Base-by-base conservation (phyloP, 345 rosid species). In the Camelina neglecta region DNA sequence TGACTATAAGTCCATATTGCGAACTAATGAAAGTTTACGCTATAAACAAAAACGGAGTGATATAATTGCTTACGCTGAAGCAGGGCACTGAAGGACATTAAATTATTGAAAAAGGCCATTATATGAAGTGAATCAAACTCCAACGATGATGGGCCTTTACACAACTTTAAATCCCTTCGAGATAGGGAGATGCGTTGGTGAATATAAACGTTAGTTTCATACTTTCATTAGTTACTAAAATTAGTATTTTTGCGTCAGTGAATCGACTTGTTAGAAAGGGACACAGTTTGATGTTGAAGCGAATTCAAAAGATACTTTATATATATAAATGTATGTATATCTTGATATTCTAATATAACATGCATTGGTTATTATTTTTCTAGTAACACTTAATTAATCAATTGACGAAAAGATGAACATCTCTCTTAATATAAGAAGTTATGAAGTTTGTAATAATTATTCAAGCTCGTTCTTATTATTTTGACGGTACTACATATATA, bases 101-200 rank as follows among this genome's bases (percentile, higher is more conserved):
- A 71, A 49, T 26, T 60, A n/a, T 35, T 6, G 11, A 23, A 4
- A 29, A 60, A 49, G 41, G 21, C 69, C 69, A 51, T 10, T 8
- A 50, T 20, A 10, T 48, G 23, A 35, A 13, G 31, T 31, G 59
- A 51, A 13, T 23, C 60, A 10, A 67, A 21, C 23, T 36, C 35
- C 4, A 18, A 24, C 16, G 26, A 18, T 35, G n/a, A 26, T 47
- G 49, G 39, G 78, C 50, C 72, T 65, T n/a, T 16, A 11, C 44
- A 18, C 44, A 18, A 49, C 11, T 18, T 65, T 48, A 45, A 45
- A 15, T 2, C 1, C 50, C 8, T 45, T 45, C 11, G 6, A 8
- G 41, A 8, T 8, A 38, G 3, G 41, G 41, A 38, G 41, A 38
- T 5, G 47, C 16, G 8, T 59, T 35, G 44, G 24, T 35, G 45